phyloP scores from a whole-genome alignment of 108 stramenopile genomes.

The Chaetoceros tenuissimus region DNA sequence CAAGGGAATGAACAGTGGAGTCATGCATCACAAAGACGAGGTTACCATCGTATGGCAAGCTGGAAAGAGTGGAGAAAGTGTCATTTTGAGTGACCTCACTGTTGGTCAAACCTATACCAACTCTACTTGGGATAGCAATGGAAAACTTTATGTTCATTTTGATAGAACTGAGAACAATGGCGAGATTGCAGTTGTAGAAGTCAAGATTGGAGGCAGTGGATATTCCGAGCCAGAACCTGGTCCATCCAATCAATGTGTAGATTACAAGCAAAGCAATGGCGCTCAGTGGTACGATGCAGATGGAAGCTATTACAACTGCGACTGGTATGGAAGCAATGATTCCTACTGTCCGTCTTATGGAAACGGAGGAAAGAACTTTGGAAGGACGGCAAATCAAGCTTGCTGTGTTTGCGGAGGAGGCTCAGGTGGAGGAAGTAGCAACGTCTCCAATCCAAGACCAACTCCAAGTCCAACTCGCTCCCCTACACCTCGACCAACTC shows the following conservation, averaged over 20 bases:
- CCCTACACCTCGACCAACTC: too few species aligned
- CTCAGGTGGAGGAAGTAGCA: too few species aligned
- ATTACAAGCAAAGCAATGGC: too few species aligned
- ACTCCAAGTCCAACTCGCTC: too few species aligned
- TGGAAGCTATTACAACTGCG: background rate
- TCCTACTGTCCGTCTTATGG: background rate
- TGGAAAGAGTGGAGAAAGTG: background rate
- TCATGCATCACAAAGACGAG: background rate
- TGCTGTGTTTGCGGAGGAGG: slow-evolving; percentile 21
- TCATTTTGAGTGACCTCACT: background rate
- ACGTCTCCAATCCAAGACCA: too few species aligned
- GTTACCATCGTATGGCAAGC: background rate
- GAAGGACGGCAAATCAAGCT: slow-evolving; percentile 8
- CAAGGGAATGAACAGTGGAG: background rate
- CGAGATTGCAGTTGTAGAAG: background rate
- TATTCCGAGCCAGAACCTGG: too few species aligned
- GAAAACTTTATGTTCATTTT: background rate
- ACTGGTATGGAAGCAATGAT: background rate
- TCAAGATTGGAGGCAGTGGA: background rate
- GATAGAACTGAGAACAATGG: too few species aligned
- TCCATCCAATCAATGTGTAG: background rate
- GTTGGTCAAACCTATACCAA: background rate
- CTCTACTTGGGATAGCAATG: background rate
- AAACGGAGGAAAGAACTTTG: slow-evolving; percentile 1
- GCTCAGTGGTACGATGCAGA: background rate